Conservation (phyloP, 768 basidiomycete genomes). For the Boletus sensibilis region DNA sequence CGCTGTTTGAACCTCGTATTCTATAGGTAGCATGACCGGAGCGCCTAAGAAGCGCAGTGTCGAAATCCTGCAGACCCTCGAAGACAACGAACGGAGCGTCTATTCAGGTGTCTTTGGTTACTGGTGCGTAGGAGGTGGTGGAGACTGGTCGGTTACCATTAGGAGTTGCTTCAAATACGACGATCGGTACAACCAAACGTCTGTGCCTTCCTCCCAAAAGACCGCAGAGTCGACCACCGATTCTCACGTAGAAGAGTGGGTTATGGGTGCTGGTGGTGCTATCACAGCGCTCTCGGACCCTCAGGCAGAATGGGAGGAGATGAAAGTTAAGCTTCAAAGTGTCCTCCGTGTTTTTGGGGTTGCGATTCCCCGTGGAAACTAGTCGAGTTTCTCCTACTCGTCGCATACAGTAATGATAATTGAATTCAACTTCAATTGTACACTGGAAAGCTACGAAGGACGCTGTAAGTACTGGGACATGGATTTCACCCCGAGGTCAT, state of each 20-base stretch:
- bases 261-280: slow-evolving; percentile 90
- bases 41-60: slow-evolving; percentile 94
- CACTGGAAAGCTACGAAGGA: background rate
- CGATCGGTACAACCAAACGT: slow-evolving; percentile 24
- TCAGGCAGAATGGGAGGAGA: slow-evolving; percentile 92
- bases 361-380: slow-evolving; percentile 25
- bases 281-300: slow-evolving; percentile 91
- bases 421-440: slow-evolving; percentile 40
- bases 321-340: slow-evolving; percentile 81
- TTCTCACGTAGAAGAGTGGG: slow-evolving; percentile 54
- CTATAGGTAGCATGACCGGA: slow-evolving; percentile 91
- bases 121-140: slow-evolving; percentile 83
- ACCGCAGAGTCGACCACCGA: slow-evolving; percentile 12
- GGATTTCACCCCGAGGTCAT: background rate
- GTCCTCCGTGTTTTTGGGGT: slow-evolving; percentile 64
- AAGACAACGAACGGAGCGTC: slow-evolving; percentile 66
- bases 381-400: background rate
- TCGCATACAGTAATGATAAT: slow-evolving; percentile 4
- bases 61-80: slow-evolving; percentile 81
- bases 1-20: background rate
- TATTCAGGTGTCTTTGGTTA: slow-evolving; percentile 96
- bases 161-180: slow-evolving; percentile 85
- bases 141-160: slow-evolving; percentile 94
- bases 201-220: slow-evolving; percentile 10
- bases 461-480: background rate